Conservation (phyloP, 192 early-diverging fungal genomes). For the Diversispora epigaea region DNA sequence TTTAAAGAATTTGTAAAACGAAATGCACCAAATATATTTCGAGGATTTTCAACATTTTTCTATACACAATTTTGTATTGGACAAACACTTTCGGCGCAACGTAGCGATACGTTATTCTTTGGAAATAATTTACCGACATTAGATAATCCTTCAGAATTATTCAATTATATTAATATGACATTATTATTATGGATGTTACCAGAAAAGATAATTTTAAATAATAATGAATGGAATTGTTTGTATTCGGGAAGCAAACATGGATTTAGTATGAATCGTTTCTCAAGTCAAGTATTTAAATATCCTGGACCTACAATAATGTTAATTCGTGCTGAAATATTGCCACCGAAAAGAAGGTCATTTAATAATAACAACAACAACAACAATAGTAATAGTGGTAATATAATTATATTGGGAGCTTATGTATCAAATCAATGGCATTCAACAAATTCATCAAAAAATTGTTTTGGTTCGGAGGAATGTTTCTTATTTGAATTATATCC, state of each 20-base stretch:
- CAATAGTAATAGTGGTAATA: constrained; percentile 40
- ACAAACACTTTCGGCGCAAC: constrained; percentile 31
- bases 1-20: constrained; percentile 32
- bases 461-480: constrained; percentile 50
- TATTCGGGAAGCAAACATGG: constrained; percentile 53
- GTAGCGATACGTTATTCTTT: neutral
- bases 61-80: constrained; percentile 47
- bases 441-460: constrained; percentile 34
- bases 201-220: constrained; percentile 8
- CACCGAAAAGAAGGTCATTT: neutral
- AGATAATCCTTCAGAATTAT: constrained; percentile 38
- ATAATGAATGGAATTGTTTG: constrained; percentile 42
- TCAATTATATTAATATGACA: constrained; percentile 40
- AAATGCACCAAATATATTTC: constrained; percentile 47
- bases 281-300: constrained; percentile 51
- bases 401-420: constrained; percentile 49
- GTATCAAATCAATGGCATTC: constrained; percentile 56
- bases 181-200: constrained; percentile 52
- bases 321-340: constrained; percentile 33
- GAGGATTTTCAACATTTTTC: constrained; percentile 45
- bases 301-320: constrained; percentile 52
- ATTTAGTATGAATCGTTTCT: constrained; percentile 58
- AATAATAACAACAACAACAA: constrained; percentile 24
- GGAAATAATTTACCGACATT: constrained; percentile 21
- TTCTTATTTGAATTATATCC: constrained; percentile 52